Evolutionary conservation across 1,139 yeast genomes (phyloP), one percentile per base, ranked within the genome.

Genomic region (Debaryomyces sp.): DNA sequence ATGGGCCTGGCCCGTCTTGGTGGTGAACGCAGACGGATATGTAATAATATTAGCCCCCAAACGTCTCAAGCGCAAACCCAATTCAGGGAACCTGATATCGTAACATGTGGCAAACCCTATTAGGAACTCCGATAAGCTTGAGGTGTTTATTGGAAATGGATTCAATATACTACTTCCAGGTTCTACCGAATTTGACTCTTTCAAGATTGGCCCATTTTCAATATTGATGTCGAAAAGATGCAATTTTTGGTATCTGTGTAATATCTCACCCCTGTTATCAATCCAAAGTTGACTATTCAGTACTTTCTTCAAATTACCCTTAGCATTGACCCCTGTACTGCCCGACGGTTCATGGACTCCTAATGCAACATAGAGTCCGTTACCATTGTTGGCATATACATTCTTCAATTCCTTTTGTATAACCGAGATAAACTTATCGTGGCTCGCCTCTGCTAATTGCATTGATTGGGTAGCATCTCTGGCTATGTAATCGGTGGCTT

Each of bases 181-280:
- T 61, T 89, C 92, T 4, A 92, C 96, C 2, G 95, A 82, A 41
- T 80, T 77, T 21, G 91, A 84, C 64, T 91, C 96, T 59, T 81
- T 81, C 54, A 91, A 63, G 21, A 87, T 83, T 2, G 89, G 89
- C 0, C 92, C 94, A 58, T 84, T 78, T 50, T 82, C 79, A 32
- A 92, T 85, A 53, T 87, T 88, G 10, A 91, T 96, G 61, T 94
- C 98, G 64, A 92, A 94, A 21, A 94, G 68, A 66, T 94, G 99
- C 13, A 94, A 63, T 63, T 94, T 94, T 59, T 88, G 95, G 66
- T 94, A 94, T 41, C 85, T 67, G 39, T 87, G 81, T 3, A 76
- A 62, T 22, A 92, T 75, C 18, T 80, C 73, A 1, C 98, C 98
- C 4, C 67, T 53, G 8, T 81, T 73, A 55, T 81, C 73, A 37